A percentile compares a stretch with the other conserved stretches of the same genome.
Conservation (phyloP, 257 asterid species). For the Lavandula angustifolia region DNA sequence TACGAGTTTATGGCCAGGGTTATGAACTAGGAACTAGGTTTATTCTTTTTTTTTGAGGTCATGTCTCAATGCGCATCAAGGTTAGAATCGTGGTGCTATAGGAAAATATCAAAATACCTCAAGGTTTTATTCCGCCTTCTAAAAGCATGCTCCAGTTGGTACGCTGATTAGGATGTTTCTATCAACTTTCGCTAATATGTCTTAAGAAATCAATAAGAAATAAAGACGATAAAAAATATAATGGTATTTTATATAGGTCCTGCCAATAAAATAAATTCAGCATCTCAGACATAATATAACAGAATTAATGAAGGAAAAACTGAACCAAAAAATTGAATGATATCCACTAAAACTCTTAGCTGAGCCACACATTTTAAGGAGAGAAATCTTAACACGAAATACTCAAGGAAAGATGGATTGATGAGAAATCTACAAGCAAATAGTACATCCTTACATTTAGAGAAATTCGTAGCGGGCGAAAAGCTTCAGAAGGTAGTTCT, state of each 20-base stretch:
- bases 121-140: too few relatives aligned
- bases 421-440: slow-evolving; percentile 27
- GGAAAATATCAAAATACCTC: too few relatives aligned
- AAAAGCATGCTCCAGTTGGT: slow-evolving; percentile 1
- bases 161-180: slow-evolving; percentile 21
- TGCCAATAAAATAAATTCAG: slow-evolving; percentile 4
- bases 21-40: too few relatives aligned
- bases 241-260: slow-evolving; percentile 3
- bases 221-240: background rate
- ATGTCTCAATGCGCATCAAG: too few relatives aligned
- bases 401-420: background rate
- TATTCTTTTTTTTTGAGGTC: too few relatives aligned
- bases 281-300: slow-evolving; percentile 18
- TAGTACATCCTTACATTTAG: slow-evolving; percentile 64
- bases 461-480: slow-evolving; percentile 83
- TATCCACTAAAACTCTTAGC: slow-evolving; percentile 10
- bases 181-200: slow-evolving; percentile 22
- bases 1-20: too few relatives aligned
- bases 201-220: slow-evolving; percentile 19
- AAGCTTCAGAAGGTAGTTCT: slow-evolving; percentile 97
- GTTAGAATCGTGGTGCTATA: too few relatives aligned
- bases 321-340: slow-evolving; percentile 5
- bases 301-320: background rate
- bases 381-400: slow-evolving; percentile 18
- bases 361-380: slow-evolving; percentile 19